Base-by-base conservation (phyloP, 2,329 filamentous ascomycete species). In the Davidsoniella australis region DNA sequence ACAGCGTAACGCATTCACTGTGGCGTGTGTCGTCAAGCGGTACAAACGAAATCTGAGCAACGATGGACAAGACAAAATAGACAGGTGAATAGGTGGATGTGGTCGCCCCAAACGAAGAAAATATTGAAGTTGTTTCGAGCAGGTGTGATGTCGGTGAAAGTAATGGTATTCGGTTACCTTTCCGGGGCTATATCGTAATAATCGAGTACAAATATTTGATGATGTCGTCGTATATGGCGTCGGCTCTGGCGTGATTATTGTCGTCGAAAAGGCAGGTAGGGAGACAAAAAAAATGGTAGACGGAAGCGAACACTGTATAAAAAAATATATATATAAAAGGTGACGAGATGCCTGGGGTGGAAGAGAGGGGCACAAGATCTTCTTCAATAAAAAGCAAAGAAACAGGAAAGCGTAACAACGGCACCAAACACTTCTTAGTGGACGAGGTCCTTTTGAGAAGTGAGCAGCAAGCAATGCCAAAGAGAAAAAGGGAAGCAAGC, bases 341-440 rank as follows among this genome's bases (percentile, higher is more conserved):
- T 23, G 20, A 23, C 20, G 4, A 23, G 29, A 33, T 12, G 29
- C 4, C 29, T 33, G 29, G 29, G 29, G 29, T 33, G 29, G 8
- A 29, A 17, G 37, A 18, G 29, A 4, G 44, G 33, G 44, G 44
- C 29, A 46, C 38, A 46, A 46, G 44, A 46, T 46, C 36, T 46
- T 46, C 33, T 46, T 46, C 44, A 38, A 37, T 18, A 16, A 33
- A 33, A 33, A 12, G 29, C 8, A 33, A 9, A 33, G 29, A 33
- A 33, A 5, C 20, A 33, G 29, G 4, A 9, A 33, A 33, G 29
- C 9, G 29, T 12, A 33, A 3, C 29, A 12, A 33, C 12, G 12
- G 29, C 29, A 33, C 29, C 29, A 33, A 4, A 9, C 8, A 33
- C 8, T 33, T 33, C 29, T 12, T 12, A 12, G 9, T 12, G 9